Conservation (phyloP, 306 rosid genomes). For the Mucuna pruriens region DNA sequence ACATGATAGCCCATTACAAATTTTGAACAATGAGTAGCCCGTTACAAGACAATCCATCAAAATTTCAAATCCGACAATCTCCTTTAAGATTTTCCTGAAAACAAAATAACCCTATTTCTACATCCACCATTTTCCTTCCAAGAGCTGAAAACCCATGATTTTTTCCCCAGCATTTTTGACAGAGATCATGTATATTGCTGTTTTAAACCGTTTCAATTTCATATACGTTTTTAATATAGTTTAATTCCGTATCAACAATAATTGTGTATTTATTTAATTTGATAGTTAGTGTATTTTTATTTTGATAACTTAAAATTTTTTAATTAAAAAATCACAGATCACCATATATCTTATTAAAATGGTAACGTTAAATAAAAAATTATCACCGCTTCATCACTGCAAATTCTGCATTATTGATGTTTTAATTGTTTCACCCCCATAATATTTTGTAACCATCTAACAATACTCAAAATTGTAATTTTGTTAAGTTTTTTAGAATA, state of each 20-base stretch:
- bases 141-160: too few species aligned
- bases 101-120: too few species aligned
- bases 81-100: too few species aligned
- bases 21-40: too few species aligned
- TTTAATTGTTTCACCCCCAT: not conserved
- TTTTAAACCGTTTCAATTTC: not conserved
- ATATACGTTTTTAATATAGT: not conserved
- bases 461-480: not conserved
- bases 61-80: too few species aligned
- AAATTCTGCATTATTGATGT: not conserved
- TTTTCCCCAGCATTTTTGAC: too few species aligned
- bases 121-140: too few species aligned
- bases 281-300: not conserved
- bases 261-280: not conserved
- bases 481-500: not conserved
- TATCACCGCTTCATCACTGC: not conserved
- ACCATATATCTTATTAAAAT: not conserved
- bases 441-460: not conserved
- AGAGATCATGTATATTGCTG: not conserved
- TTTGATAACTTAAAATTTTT: conserved; percentile 4
- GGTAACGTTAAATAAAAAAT: not conserved
- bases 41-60: too few species aligned
- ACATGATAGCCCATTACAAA: too few species aligned
- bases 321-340: not conserved
- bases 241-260: not conserved